Evolutionary conservation across 805 yeast genomes (phyloP).

Genomic region (Torulaspora indica): DNA sequence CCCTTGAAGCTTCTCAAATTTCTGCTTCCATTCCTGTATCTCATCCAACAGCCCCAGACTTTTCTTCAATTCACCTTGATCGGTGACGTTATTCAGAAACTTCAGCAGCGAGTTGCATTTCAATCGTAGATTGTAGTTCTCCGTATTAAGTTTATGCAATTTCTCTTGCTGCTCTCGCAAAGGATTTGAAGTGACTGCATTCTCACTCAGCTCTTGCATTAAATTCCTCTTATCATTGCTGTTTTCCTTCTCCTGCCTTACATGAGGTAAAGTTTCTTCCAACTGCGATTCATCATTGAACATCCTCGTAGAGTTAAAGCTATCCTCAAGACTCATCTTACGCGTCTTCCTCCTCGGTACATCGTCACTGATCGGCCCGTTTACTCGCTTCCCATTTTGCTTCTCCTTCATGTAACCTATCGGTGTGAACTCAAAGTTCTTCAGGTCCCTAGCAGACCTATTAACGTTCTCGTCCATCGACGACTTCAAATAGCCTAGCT

Average conservation of each 20-base stretch:
- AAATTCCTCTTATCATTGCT: conserved; percentile 17
- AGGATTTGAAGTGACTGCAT: conserved; percentile 26
- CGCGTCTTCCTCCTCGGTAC: conserved; percentile 20
- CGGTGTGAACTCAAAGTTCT: conserved; percentile 41
- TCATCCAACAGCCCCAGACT: conserved; percentile 24
- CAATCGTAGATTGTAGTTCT: conserved; percentile 29
- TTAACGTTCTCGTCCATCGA: conserved; percentile 4
- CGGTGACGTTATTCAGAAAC: conserved; percentile 28
- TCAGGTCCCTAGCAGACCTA: conserved; percentile 6
- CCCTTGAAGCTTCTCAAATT: conserved; percentile 12
- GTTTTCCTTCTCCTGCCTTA: conserved; percentile 3
- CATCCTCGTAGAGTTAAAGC: conserved; percentile 25
- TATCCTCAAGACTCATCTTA: conserved; percentile 22
- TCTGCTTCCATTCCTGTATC: conserved; percentile 22
- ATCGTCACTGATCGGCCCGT: conserved; percentile 2
- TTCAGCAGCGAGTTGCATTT: conserved; percentile 30
- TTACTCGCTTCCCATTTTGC: conserved; percentile 15
- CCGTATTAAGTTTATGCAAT: conserved; percentile 22
- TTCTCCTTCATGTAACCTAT: conserved; percentile 36
- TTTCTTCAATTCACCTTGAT: conserved; percentile 26
- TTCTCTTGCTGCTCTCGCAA: conserved; percentile 32
- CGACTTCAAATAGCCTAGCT: neutral
- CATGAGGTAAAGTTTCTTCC: conserved; percentile 33
- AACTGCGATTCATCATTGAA: conserved; percentile 34
- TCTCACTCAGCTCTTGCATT: conserved; percentile 21